Evolutionary conservation across 345 rosid species (phyloP).

Genomic region (Limnanthes douglasii): DNA sequence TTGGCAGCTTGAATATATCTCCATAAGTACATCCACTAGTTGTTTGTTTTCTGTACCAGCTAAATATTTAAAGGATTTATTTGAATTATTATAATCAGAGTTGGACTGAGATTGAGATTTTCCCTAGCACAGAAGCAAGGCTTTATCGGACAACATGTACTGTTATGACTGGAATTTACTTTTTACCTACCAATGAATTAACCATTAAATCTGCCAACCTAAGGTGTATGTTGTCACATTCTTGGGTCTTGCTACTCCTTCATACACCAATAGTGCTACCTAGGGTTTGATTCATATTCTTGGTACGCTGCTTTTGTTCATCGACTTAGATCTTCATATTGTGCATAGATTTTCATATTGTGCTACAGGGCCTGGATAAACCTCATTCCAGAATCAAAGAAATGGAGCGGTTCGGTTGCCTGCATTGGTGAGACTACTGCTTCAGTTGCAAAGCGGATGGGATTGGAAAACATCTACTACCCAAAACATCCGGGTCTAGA

Average conservation of each 20-base stretch:
- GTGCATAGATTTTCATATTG: constrained; percentile 5
- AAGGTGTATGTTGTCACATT: too few relatives aligned
- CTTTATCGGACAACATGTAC: too few relatives aligned
- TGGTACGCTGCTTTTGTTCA: not conserved
- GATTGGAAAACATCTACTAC: constrained; percentile 54
- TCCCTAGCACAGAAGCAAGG: too few relatives aligned
- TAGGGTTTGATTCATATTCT: constrained; percentile 4
- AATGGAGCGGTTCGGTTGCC: constrained; percentile 54
- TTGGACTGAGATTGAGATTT: too few relatives aligned
- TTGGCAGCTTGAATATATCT: too few relatives aligned
- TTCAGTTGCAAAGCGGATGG: constrained; percentile 59
- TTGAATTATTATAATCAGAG: too few relatives aligned
- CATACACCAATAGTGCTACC: not conserved
- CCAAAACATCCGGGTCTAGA: constrained; percentile 78
- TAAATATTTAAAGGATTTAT: too few relatives aligned
- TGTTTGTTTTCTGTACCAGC: too few relatives aligned
- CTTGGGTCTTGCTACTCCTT: not conserved
- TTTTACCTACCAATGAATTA: not conserved
- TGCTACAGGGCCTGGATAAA: constrained; percentile 64
- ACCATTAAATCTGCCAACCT: not conserved
- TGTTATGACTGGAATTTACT: too few relatives aligned
- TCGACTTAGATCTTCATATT: constrained; percentile 2
- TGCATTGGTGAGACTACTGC: constrained; percentile 98
- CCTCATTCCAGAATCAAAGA: constrained; percentile 36
- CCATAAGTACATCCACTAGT: too few relatives aligned